phyloP scores from a whole-genome alignment of 495 filamentous ascomycete species.

The Neurospora hispaniola region DNA sequence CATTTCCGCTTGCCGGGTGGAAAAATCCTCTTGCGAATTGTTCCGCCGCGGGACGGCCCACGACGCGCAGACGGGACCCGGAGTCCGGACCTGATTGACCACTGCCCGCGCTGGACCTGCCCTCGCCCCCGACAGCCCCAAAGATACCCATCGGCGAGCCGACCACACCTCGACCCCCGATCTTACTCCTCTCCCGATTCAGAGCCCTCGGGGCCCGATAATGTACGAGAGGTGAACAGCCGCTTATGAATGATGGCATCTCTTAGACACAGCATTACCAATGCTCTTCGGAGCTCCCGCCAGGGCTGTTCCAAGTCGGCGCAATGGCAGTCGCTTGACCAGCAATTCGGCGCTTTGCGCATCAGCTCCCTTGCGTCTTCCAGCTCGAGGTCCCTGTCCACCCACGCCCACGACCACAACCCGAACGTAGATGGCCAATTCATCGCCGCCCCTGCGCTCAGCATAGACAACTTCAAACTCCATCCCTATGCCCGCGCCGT shows the following conservation, averaged over 20 bases:
- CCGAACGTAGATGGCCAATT: slow-evolving; percentile 23
- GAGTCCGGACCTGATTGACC: background rate
- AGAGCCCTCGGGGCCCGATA: slow-evolving; percentile 12
- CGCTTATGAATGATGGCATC: slow-evolving; percentile 22
- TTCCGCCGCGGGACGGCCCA: slow-evolving; percentile 9
- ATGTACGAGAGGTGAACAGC: slow-evolving; percentile 13
- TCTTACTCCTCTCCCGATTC: slow-evolving; percentile 11
- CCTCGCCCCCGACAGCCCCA: background rate
- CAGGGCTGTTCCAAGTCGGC: slow-evolving; percentile 1
- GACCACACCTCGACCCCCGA: slow-evolving; percentile 3
- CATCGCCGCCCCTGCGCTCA: slow-evolving; percentile 5
- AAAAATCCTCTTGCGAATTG: slow-evolving; percentile 20
- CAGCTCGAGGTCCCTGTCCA: slow-evolving; percentile 15
- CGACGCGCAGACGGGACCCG: background rate
- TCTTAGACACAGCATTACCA: slow-evolving; percentile 13
- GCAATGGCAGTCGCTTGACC: slow-evolving; percentile 18
- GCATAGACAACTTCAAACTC: background rate
- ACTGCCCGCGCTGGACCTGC: background rate
- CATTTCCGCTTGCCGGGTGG: slow-evolving; percentile 1
- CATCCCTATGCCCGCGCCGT: slow-evolving; percentile 52
- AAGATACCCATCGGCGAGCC: slow-evolving; percentile 2
- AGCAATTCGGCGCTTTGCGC: slow-evolving; percentile 17
- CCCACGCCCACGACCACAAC: slow-evolving; percentile 3
- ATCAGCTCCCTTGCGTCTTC: slow-evolving; percentile 2
- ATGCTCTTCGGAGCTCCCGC: slow-evolving; percentile 16